Evolutionary conservation across 495 filamentous ascomycete species (phyloP), one percentile per base, ranked within the genome.

Genomic region (Xylaria telfairii): DNA sequence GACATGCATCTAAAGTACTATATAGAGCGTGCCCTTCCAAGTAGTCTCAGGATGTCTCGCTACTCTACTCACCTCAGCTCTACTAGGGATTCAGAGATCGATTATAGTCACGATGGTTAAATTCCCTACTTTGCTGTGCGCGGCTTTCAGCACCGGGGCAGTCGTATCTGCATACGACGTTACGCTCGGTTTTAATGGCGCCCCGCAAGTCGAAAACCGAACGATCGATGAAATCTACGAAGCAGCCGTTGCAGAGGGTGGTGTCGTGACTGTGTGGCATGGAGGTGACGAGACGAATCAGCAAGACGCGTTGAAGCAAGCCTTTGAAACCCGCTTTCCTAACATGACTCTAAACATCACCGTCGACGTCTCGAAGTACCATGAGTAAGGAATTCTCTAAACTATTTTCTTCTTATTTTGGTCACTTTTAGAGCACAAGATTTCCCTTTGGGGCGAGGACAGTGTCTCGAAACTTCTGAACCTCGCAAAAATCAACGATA

Each of bases 311-410:
- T 63, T 81, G n/a, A 76, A 75, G 47, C 42, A 65, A 8, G 74
- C 74, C 0, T 81, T 81, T 73, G 76, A 78, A 49, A 28, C 66
- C 15, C 62, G 73, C 13, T 82, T 81, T 68, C 80, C 80, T 28
- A 73, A 73, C 7, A 82, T 82, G 44, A 70, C 73, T 8, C 67
- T 82, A 1, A 81, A 82, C 65, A 64, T 82, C 28, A 82, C 80
- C 13, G 77, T 81, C 61, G 80, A 82, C 67, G 42, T 82, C 4
- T 78, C 77, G 67, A 82, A 82, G 41, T 82, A 82, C 68, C 78
- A 80, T 30, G 74, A 82, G n/a, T n/a, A n/a, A n/a, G n/a, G n/a
- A n/a, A n/a, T n/a, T n/a, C n/a, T n/a, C n/a, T n/a, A n/a, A n/a
- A n/a, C n/a, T n/a, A n/a, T n/a, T n/a, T n/a, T n/a, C n/a, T n/a